These are phyloP conservation scores for Sarocladiaceae sp. DNA, from an alignment of 2,329 filamentous ascomycete species.

Conservation along the genomic window DNA sequence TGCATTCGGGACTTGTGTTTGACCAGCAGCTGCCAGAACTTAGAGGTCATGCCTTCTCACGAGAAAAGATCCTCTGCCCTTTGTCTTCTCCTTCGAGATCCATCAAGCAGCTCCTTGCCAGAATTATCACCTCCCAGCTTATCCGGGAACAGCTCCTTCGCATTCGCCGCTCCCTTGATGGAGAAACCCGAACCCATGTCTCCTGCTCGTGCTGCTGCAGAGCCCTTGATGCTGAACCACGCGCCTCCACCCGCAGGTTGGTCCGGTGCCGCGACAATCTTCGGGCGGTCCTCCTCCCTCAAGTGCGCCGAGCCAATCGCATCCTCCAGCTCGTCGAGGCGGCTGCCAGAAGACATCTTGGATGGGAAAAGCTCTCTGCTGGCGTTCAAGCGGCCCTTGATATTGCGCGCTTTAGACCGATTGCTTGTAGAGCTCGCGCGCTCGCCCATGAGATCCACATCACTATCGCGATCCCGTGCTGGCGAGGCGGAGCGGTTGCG, in stretches of 20 bases:
- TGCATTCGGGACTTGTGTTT: no score
- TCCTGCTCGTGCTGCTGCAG: slow-evolving; percentile 43
- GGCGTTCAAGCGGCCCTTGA: slow-evolving; percentile 28
- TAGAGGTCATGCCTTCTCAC: no score
- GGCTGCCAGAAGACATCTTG: slow-evolving; percentile 21
- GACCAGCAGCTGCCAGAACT: no score
- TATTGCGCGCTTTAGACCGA: slow-evolving; percentile 24
- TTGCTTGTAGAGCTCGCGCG: slow-evolving; percentile 26
- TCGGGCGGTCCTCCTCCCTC: slow-evolving; percentile 37
- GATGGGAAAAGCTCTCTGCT: slow-evolving; percentile 34
- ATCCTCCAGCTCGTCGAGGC: slow-evolving; percentile 32
- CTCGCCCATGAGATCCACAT: slow-evolving; percentile 27
- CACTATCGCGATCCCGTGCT: slow-evolving; percentile 33
- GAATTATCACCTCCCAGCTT: slow-evolving; percentile 44
- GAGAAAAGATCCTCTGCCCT: slow-evolving; percentile 68
- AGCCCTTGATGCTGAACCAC: slow-evolving; percentile 62
- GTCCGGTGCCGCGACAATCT: slow-evolving; percentile 50
- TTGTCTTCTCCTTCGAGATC: slow-evolving; percentile 43
- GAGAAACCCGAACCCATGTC: slow-evolving; percentile 45
- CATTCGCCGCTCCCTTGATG: slow-evolving; percentile 60
- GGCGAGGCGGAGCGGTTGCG: slow-evolving; percentile 50
- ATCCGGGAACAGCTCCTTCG: slow-evolving; percentile 64
- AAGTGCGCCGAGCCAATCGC: slow-evolving; percentile 31
- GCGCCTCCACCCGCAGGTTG: slow-evolving; percentile 34
- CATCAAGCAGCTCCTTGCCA: slow-evolving; percentile 61